Conservation (phyloP, 352 stramenopile genomes). For the Globisporangium rhizosaccharum region DNA sequence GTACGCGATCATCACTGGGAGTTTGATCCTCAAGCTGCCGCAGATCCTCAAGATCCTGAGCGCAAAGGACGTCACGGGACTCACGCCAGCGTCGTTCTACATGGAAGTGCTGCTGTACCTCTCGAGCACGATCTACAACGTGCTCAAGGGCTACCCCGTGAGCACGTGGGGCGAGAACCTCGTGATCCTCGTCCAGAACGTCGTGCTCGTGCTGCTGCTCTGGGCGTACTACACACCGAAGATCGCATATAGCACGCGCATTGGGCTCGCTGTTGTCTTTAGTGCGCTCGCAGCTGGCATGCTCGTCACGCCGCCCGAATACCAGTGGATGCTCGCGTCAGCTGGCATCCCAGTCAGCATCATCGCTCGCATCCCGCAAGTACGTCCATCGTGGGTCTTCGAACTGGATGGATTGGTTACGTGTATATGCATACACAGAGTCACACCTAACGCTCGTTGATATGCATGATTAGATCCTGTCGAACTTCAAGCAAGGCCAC, state of each 20-base stretch:
- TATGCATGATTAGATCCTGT: slow-evolving; percentile 42
- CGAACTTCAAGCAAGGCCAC: slow-evolving; percentile 88
- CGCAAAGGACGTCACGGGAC: slow-evolving; percentile 74
- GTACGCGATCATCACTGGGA: slow-evolving; percentile 85
- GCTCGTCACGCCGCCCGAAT: slow-evolving; percentile 61
- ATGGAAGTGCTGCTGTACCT: slow-evolving; percentile 84
- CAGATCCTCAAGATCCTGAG: slow-evolving; percentile 88
- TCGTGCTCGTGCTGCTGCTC: slow-evolving; percentile 75
- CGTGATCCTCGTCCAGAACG: slow-evolving; percentile 82
- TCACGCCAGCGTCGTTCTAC: slow-evolving; percentile 86
- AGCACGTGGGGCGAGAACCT: slow-evolving; percentile 85
- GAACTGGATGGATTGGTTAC: neutral
- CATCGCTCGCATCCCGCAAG: slow-evolving; percentile 73
- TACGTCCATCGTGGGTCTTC: slow-evolving; percentile 11
- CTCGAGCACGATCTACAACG: slow-evolving; percentile 80
- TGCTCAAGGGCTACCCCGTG: slow-evolving; percentile 77
- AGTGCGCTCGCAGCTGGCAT: slow-evolving; percentile 40
- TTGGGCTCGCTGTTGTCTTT: slow-evolving; percentile 47
- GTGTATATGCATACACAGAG: neutral
- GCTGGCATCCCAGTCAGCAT: slow-evolving; percentile 76
- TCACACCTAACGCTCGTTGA: neutral
- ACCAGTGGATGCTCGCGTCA: slow-evolving; percentile 70
- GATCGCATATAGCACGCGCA: slow-evolving; percentile 43
- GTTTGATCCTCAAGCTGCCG: slow-evolving; percentile 83
- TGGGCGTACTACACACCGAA: slow-evolving; percentile 64